Percentiles rank a stretch among this genome's conserved stretches.
Conservation (phyloP, 2,329 filamentous ascomycete genomes). For the Periconia digitata region DNA sequence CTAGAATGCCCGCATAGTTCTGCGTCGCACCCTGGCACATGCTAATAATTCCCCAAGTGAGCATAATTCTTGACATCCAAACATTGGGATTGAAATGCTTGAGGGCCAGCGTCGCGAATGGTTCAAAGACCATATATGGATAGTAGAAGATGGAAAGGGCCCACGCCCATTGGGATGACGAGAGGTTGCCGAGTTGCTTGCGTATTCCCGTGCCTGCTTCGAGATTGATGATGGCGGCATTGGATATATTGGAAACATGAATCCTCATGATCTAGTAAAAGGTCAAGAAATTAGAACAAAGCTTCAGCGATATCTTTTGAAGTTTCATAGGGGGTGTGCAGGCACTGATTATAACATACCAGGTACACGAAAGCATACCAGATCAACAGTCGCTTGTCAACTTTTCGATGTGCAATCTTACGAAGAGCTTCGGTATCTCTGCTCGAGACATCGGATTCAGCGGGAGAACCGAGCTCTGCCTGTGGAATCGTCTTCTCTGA, state of each 20-base stretch:
- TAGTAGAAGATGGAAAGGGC: slow-evolving; percentile 38
- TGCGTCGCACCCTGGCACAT: slow-evolving; percentile 51
- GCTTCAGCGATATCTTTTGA: too few relatives aligned
- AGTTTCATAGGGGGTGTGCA: too few relatives aligned
- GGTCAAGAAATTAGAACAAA: too few relatives aligned
- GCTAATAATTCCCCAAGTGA: slow-evolving; percentile 32
- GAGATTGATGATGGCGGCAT: slow-evolving; percentile 40
- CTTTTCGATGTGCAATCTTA: slow-evolving; percentile 29
- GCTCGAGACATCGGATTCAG: slow-evolving; percentile 11
- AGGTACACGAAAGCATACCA: slow-evolving; percentile 38
- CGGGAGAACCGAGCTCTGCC: slow-evolving; percentile 8
- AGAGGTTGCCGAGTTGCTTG: slow-evolving; percentile 34
- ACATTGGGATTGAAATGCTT: slow-evolving; percentile 23
- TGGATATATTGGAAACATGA: slow-evolving; percentile 36
- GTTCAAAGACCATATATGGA: slow-evolving; percentile 37
- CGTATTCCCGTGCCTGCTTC: slow-evolving; percentile 36
- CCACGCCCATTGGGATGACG: slow-evolving; percentile 36
- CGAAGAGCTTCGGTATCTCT: slow-evolving; percentile 10
- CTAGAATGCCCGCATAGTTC: slow-evolving; percentile 46
- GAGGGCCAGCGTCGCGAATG: slow-evolving; percentile 22
- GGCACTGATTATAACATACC: too few relatives aligned
- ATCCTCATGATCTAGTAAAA: slow-evolving; percentile 39
- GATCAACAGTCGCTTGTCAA: slow-evolving; percentile 32
- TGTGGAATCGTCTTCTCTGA: slow-evolving; percentile 5
- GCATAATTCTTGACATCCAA: slow-evolving; percentile 26